phyloP scores from a whole-genome alignment of 176 grass and related monocot species.

The Oryza punctata region DNA sequence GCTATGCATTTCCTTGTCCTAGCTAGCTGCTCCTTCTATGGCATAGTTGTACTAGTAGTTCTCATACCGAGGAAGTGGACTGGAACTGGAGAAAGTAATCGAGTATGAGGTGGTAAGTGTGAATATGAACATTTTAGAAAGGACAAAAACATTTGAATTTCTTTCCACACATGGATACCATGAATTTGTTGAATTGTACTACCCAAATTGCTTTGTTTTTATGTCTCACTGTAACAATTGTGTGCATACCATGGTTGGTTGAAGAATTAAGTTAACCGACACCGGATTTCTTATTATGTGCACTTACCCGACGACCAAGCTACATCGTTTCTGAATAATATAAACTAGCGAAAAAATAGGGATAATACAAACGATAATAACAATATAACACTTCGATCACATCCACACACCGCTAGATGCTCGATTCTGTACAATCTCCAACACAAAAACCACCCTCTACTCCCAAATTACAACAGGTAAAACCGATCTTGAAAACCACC shows the following conservation, averaged over 20 bases:
- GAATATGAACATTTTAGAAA: neutral
- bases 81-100: neutral
- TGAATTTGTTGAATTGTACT: too few relatives aligned
- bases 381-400: too few relatives aligned
- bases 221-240: neutral
- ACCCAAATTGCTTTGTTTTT: neutral
- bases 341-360: too few relatives aligned
- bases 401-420: too few relatives aligned
- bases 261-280: too few relatives aligned
- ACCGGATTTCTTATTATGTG: neutral
- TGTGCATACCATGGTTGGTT: neutral
- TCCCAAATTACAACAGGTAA: too few relatives aligned
- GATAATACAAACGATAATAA: too few relatives aligned
- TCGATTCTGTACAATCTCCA: too few relatives aligned
- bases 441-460: too few relatives aligned
- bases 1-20: neutral
- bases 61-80: neutral
- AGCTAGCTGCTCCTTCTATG: neutral
- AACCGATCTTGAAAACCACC: neutral
- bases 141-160: neutral
- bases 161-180: too few relatives aligned
- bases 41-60: too few relatives aligned
- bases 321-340: too few relatives aligned
- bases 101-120: neutral
- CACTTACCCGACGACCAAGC: neutral